A percentile compares a stretch with the other conserved stretches of the same genome.
Conservation (phyloP, 2,329 filamentous ascomycete genomes). For the Cladophialophora exuberans region DNA sequence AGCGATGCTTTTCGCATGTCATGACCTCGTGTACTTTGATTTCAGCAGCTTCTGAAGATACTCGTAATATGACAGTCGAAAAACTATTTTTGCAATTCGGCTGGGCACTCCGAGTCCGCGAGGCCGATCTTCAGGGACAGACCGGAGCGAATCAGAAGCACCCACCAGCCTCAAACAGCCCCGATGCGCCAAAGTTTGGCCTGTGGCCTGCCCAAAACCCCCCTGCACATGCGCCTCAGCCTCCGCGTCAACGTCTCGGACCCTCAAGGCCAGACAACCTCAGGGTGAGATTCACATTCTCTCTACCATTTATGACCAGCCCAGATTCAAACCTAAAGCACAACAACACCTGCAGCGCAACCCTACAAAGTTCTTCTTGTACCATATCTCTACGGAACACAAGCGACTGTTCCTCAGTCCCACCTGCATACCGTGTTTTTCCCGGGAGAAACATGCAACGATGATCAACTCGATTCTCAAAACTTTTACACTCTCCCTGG, state of each 20-base stretch:
- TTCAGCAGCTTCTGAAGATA: background rate
- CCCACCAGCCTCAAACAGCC: conserved; percentile 16
- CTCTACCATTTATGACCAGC: background rate
- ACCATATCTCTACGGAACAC: background rate
- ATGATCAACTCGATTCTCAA: conserved; percentile 29
- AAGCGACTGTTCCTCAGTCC: conserved; percentile 1
- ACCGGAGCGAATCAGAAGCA: background rate
- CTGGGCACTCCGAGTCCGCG: background rate
- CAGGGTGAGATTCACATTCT: conserved; percentile 17
- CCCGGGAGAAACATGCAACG: conserved; percentile 23
- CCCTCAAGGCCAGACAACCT: conserved; percentile 1
- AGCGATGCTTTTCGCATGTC: conserved; percentile 4
- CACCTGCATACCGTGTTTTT: background rate
- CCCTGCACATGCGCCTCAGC: conserved; percentile 26
- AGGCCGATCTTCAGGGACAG: conserved; percentile 5
- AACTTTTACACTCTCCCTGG: conserved; percentile 20
- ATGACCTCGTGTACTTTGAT: background rate
- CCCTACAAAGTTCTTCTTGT: too few relatives aligned
- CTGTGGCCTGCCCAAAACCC: background rate
- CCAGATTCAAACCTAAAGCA: background rate
- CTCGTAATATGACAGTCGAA: background rate
- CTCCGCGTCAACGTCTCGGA: conserved; percentile 24
- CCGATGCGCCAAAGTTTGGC: conserved; percentile 7
- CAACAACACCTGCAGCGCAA: too few relatives aligned
- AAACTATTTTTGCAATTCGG: conserved; percentile 12